A percentile compares a stretch with the other conserved stretches of the same genome.
Conservation (phyloP, 2,329 filamentous ascomycete species). For the Diaporthe amygdali region DNA sequence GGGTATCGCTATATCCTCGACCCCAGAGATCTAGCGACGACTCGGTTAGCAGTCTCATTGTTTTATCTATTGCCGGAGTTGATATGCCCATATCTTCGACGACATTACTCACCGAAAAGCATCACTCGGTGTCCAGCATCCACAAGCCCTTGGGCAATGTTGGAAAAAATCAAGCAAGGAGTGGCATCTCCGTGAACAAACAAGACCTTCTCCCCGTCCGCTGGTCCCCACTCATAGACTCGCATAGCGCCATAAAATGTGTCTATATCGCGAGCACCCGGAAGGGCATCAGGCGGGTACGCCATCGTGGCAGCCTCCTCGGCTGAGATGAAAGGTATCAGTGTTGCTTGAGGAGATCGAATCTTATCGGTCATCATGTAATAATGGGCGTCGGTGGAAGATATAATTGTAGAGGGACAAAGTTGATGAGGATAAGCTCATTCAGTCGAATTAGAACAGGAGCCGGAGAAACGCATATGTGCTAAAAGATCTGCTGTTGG, state of each 20-base stretch:
- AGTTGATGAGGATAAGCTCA: not conserved
- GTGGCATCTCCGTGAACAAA: slow-evolving; percentile 87
- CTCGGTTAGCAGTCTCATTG: not conserved
- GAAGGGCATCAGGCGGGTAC: slow-evolving; percentile 73
- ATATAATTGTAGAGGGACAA: too few relatives aligned
- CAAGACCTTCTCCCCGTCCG: slow-evolving; percentile 75
- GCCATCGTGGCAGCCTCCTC: not conserved
- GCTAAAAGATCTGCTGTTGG: too few relatives aligned
- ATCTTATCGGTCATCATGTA: not conserved
- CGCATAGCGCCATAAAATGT: slow-evolving; percentile 78
- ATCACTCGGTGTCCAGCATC: slow-evolving; percentile 75
- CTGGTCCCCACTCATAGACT: slow-evolving; percentile 83
- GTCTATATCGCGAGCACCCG: slow-evolving; percentile 75
- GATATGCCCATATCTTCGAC: too few relatives aligned
- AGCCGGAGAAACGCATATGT: not conserved
- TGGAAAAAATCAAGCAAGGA: slow-evolving; percentile 74
- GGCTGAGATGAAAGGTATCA: not conserved
- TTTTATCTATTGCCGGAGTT: accelerated
- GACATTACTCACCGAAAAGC: slow-evolving; percentile 64
- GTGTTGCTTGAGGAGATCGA: not conserved
- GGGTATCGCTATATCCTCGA: not conserved
- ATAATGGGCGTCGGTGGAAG: too few relatives aligned
- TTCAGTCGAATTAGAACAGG: too few relatives aligned
- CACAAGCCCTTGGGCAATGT: slow-evolving; percentile 70
- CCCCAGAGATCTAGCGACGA: not conserved